Evolutionary conservation across 2,329 filamentous ascomycete species (phyloP), one percentile per base, ranked within the genome.

Genomic region (Pseudogymnoascus sp.): DNA sequence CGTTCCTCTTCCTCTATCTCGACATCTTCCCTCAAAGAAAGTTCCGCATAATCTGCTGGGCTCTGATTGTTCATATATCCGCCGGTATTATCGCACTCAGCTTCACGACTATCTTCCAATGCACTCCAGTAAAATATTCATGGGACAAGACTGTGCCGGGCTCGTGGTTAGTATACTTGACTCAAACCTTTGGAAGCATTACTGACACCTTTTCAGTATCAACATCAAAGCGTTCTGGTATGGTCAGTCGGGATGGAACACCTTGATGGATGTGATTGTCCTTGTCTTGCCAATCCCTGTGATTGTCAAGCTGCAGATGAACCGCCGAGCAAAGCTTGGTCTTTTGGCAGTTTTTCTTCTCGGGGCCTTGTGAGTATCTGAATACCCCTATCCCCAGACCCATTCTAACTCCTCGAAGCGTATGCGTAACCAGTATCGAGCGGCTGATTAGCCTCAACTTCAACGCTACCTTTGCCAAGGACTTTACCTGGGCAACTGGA

Each of bases 61-160:
- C 12, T 50, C 39, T 65, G 6, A 39, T 61, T 9, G 57, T 33
- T 30, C 35, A 62, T 4, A 60, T 63, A 28, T 37, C 60, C 11
- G 39, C 57, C 11, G 57, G 38, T 2, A 50, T 59, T 14, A 41
- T 61, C 12, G 36, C 62, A 6, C 18, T 61, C 6, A 60, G 59
- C 18, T 43, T 65, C 9, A 57, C 61, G n/a, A 64, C 60, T 16
- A 58, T 66, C 14, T 62, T 63, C 20, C 62, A 64, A 41, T 66
- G 64, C 57, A 61, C 58, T 1, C 63, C 64, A 6, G 58, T 65
- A 6, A 36, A 59, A 22, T 65, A 61, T 60, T 62, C 61, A 36
- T 66, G 64, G 64, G 60, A 66, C 9, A 65, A 65, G 59, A 36
- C 61, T 3, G 60, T 65, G 5, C 36, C 41, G 7, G 41, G 41